Evolutionary conservation across 2,329 filamentous ascomycete species (phyloP).

Genomic region (Capronia epimyces): DNA sequence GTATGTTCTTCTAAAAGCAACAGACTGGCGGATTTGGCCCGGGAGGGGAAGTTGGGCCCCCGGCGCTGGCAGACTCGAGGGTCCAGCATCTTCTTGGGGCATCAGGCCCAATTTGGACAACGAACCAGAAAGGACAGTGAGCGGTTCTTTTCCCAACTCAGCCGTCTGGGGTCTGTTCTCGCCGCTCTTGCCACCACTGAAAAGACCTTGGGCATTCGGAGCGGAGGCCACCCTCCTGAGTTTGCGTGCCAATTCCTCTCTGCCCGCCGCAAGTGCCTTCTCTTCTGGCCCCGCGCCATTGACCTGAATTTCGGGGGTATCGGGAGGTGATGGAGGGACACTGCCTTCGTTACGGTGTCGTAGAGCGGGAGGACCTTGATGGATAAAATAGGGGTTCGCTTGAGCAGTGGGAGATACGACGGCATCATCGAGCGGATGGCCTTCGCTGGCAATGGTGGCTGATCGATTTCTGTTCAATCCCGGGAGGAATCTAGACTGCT

Average conservation of each 20-base stretch:
- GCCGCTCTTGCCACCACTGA: slow-evolving; percentile 53
- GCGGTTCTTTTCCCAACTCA: slow-evolving; percentile 77
- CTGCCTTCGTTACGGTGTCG: slow-evolving; percentile 93
- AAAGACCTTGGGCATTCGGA: slow-evolving; percentile 91
- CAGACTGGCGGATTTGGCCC: slow-evolving; percentile 57
- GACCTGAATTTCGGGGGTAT: slow-evolving; percentile 74
- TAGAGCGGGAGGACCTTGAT: slow-evolving; percentile 87
- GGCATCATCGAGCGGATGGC: slow-evolving; percentile 79
- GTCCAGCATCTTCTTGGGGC: slow-evolving; percentile 35
- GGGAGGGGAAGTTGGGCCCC: slow-evolving; percentile 62
- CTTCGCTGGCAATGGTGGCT: slow-evolving; percentile 86
- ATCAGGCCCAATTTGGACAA: slow-evolving; percentile 52
- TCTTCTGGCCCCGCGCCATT: slow-evolving; percentile 60
- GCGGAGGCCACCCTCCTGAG: slow-evolving; percentile 90
- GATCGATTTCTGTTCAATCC: slow-evolving; percentile 83
- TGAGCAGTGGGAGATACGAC: slow-evolving; percentile 82
- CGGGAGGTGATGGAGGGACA: slow-evolving; percentile 84
- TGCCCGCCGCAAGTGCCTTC: slow-evolving; percentile 70
- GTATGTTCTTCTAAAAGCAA: slow-evolving; percentile 88
- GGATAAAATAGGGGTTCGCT: slow-evolving; percentile 94
- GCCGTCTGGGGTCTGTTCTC: slow-evolving; percentile 73
- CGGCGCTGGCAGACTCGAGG: slow-evolving; percentile 39
- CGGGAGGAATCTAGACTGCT: slow-evolving; percentile 83
- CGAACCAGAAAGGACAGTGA: slow-evolving; percentile 54
- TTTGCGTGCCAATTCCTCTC: slow-evolving; percentile 90